Conservation (phyloP, 306 rosid genomes). For the Castanospermum australe region DNA sequence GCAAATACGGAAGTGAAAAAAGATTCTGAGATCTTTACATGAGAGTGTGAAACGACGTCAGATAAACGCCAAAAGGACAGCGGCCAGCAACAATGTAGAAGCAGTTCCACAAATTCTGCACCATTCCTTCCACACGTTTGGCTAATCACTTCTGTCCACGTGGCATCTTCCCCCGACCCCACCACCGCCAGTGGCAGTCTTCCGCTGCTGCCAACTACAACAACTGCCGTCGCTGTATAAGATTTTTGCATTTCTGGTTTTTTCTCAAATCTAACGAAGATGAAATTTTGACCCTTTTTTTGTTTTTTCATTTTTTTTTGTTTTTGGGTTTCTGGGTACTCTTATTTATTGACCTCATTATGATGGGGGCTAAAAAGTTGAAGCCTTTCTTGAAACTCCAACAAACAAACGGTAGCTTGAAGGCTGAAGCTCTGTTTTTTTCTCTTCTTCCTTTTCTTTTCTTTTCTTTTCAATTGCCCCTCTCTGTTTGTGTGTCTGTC, state of each 20-base stretch:
- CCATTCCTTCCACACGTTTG: slow-evolving; percentile 53
- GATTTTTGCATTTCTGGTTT: background rate
- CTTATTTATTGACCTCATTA: slow-evolving; percentile 18
- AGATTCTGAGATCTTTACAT: slow-evolving; percentile 4
- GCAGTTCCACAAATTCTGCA: slow-evolving; percentile 31
- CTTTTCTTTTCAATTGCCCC: background rate
- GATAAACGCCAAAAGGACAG: slow-evolving; percentile 40
- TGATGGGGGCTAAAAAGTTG: slow-evolving; percentile 15
- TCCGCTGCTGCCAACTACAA: slow-evolving; percentile 20
- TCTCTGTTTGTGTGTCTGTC: slow-evolving; percentile 3
- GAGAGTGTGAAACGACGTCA: slow-evolving; percentile 33
- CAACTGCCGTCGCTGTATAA: slow-evolving; percentile 34
- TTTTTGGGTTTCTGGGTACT: slow-evolving; percentile 3
- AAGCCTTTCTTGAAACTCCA: slow-evolving; percentile 25
- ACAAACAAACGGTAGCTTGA: slow-evolving; percentile 34
- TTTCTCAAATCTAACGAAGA: background rate
- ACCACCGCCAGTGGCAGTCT: too few species aligned
- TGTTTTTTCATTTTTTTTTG: background rate
- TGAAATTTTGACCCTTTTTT: background rate
- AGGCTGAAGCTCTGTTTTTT: background rate
- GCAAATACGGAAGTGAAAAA: background rate
- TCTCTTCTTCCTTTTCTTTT: background rate
- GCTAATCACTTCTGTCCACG: slow-evolving; percentile 30
- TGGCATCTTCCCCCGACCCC: too few species aligned
- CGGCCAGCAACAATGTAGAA: background rate